Evolutionary conservation across 1,139 yeast species (phyloP).

Genomic region (Groenewaldozyma sp.): DNA sequence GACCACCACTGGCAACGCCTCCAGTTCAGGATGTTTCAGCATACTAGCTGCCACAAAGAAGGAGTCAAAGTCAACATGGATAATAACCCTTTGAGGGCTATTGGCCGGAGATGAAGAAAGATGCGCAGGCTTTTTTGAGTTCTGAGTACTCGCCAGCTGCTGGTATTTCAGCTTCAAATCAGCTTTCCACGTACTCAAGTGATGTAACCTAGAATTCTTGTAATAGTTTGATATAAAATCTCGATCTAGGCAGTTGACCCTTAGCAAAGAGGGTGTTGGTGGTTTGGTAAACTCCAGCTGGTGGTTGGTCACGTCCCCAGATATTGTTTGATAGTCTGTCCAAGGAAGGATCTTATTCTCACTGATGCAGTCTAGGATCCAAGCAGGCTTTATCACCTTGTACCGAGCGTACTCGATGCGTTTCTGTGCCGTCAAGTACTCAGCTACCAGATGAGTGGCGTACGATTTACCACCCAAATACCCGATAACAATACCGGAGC

Average conservation of each 20-base stretch:
- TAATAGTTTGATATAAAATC: constrained; percentile 64
- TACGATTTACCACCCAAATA: constrained; percentile 58
- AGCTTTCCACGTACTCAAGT: constrained; percentile 79
- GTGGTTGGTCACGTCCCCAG: constrained; percentile 1
- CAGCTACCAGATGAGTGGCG: constrained; percentile 81
- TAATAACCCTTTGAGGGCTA: constrained; percentile 29
- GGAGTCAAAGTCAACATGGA: constrained; percentile 90
- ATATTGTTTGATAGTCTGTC: constrained; percentile 52
- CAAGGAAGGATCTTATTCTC: constrained; percentile 48
- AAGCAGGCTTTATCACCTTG: constrained; percentile 70
- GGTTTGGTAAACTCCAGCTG: not conserved
- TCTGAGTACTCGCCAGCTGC: constrained; percentile 30
- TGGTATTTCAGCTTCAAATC: constrained; percentile 57
- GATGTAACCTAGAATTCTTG: constrained; percentile 77
- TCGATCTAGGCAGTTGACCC: constrained; percentile 40
- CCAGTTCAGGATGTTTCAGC: constrained; percentile 42
- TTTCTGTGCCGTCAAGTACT: constrained; percentile 69
- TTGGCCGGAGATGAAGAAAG: not conserved
- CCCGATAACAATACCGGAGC: constrained; percentile 75
- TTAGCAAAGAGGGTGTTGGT: not conserved
- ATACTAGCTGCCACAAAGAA: constrained; percentile 87
- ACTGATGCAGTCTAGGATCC: constrained; percentile 65
- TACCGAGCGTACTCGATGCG: constrained; percentile 52
- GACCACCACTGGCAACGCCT: constrained; percentile 63
- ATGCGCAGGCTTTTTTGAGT: constrained; percentile 1